These are phyloP conservation scores for Porogramme epimiltina DNA, from an alignment of 1,284 basidiomycete species.

Conservation along the genomic window DNA sequence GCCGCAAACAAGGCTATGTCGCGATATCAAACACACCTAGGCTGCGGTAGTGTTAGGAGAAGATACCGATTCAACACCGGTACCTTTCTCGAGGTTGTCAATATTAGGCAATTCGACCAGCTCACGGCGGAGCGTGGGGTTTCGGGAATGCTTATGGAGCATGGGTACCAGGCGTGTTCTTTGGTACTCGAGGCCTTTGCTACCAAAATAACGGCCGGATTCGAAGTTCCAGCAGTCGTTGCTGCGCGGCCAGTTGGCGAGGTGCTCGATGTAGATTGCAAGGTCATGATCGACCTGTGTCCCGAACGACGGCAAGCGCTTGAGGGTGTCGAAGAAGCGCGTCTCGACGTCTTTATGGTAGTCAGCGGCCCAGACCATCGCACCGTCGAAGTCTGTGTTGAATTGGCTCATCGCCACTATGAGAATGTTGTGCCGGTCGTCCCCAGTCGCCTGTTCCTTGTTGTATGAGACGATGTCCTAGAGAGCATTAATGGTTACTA, in stretches of 20 bases:
- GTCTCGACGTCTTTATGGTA: conserved; percentile 29
- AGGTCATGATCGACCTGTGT: conserved; percentile 9
- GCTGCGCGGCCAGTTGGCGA: conserved; percentile 32
- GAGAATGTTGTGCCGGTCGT: conserved; percentile 37
- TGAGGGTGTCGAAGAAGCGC: conserved; percentile 29
- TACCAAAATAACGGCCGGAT: conserved; percentile 36
- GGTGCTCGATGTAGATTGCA: conserved; percentile 29
- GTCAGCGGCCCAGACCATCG: conserved; percentile 33
- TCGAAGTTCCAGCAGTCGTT: conserved; percentile 38
- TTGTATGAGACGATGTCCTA: conserved; percentile 38
- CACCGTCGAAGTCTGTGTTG: conserved; percentile 30
- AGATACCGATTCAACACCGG: too few species aligned
- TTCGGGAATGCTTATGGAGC: background rate
- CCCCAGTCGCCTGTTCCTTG: conserved; percentile 37
- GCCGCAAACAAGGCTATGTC: too few species aligned
- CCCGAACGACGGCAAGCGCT: conserved; percentile 11
- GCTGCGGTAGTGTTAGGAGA: too few species aligned
- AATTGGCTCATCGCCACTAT: conserved; percentile 32
- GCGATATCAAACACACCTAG: too few species aligned
- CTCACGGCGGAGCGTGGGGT: background rate
- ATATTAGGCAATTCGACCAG: background rate
- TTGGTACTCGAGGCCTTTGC: conserved; percentile 24
- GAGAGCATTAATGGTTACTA: background rate
- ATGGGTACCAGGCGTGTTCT: conserved; percentile 10
- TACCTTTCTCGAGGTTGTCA: background rate